Evolutionary conservation across 108 stramenopile genomes (phyloP), one percentile per base, ranked within the genome.

Genomic region (Nitzschia putrida): DNA sequence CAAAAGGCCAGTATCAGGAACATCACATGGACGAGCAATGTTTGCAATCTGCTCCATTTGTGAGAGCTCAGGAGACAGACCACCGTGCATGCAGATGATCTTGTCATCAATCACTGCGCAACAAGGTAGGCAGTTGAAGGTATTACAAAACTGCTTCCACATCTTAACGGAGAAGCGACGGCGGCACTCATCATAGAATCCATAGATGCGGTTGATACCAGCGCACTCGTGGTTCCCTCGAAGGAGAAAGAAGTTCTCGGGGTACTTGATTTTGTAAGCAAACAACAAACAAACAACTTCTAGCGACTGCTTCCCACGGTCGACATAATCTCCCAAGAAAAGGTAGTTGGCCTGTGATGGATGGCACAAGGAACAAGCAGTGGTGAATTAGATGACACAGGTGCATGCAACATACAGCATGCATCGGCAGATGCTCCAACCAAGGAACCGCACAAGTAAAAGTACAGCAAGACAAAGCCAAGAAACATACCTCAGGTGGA

Each of bases 221-320:
- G 98, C 95, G 61, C 97, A 97, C 82, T 99, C 99, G 83, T 99
- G 99, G 81, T 99, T 99, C n/a, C 99, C 99, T 54, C 99, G 88
- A 64, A 99, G 85, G 57, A 99, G 84, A 79, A 99, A 99, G 77
- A 99, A 99, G 74, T 98, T 98, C 74, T 97, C 96, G 20, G 97
- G 97, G 70, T 98, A 98, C 86, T 99, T 99, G 81, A 98, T 96
- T 84, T 99, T 99, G 88, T 98, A 99, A 18, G 97, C 97, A 74
- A 99, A 92, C 68, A 98, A 71, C 55, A 98, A 81, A 76, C 94
- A 96, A 25, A 98, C 96, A 55, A 96, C 96, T 79, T 98, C 97
- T 44, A 96, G 74, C 16, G 93, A 95, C 78, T 95, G 96, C 73
- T 97, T 97, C 44, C 97, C 98, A 56, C 98, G 93, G 74, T 99